Evolutionary conservation across 75 land plant genomes (phyloP).

Genomic region (Selaginella tamariscina): DNA sequence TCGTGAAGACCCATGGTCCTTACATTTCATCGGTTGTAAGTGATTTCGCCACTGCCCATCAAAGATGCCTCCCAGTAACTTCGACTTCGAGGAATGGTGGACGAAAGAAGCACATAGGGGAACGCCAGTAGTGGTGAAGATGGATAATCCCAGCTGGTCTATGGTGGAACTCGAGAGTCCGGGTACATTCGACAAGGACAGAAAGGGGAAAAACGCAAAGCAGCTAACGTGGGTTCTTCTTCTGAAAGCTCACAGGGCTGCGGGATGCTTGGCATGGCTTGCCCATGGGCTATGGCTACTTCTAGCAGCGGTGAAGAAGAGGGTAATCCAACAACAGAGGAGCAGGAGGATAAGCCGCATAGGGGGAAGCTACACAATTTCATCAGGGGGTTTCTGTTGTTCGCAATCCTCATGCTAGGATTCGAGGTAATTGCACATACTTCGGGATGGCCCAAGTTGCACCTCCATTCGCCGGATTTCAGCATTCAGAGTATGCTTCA

Average conservation of each 20-base stretch:
- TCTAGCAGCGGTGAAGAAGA: slow-evolving; percentile 42
- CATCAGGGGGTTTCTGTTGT: slow-evolving; percentile 37
- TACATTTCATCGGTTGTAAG: no score
- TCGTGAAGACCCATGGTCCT: no score
- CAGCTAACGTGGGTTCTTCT: slow-evolving; percentile 80
- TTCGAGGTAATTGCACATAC: slow-evolving; percentile 55
- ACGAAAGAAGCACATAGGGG: slow-evolving; percentile 41
- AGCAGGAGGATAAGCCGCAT: slow-evolving; percentile 30
- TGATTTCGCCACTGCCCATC: no score
- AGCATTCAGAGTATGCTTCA: slow-evolving; percentile 41
- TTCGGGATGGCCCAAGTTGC: slow-evolving; percentile 51
- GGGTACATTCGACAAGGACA: slow-evolving; percentile 33
- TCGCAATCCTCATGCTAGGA: slow-evolving; percentile 35
- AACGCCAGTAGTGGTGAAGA: slow-evolving; percentile 73
- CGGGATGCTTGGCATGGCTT: slow-evolving; percentile 52
- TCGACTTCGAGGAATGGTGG: slow-evolving; percentile 48
- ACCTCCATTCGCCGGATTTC: slow-evolving; percentile 33
- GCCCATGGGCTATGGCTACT: slow-evolving; percentile 46
- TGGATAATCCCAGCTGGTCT: slow-evolving; percentile 80
- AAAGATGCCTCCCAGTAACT: slow-evolving; percentile 48
- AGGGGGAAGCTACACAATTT: slow-evolving; percentile 50
- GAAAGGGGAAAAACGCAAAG: slow-evolving; percentile 59
- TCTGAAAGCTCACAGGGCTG: slow-evolving; percentile 61
- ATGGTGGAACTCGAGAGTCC: slow-evolving; percentile 63
- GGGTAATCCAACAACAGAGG: slow-evolving; percentile 35